Evolutionary conservation across 2,329 filamentous ascomycete genomes (phyloP), one percentile per base, ranked within the genome.

Genomic region (Aureobasidium namibiae): DNA sequence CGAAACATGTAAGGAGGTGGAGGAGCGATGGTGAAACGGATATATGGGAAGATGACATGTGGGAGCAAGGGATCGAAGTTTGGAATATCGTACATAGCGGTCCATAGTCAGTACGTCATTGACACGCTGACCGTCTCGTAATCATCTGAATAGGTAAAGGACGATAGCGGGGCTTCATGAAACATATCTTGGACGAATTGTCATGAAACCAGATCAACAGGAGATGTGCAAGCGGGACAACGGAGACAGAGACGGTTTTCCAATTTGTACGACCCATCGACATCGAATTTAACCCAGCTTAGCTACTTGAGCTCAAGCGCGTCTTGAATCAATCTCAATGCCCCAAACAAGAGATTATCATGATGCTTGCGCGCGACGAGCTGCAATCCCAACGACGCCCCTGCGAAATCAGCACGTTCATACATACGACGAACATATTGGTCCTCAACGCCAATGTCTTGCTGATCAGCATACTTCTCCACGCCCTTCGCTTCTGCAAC

Each of bases 51-150:
- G 81, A 83, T 67, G 66, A 63, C 49, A 60, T 70, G 56, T 77
- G 78, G 71, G 73, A 78, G 3, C 72, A 78, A 39, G 78, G 77
- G 0, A 59, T 81, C 23, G 64, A 68, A 50, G 70, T 81, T 2
- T 83, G 81, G 80, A 67, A 75, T 3, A 6, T 48, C 14, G 44
- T 48, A 3, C 44, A 48, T 21, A 11, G 8, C 6, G 11, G 21
- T 14, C 4, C 11, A 34, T 34, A 36, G 33, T 14, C 10, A 4
- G 33, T 36, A n/a, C n/a, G n/a, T n/a, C n/a, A n/a, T n/a, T n/a
- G n/a, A n/a, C n/a, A n/a, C n/a, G n/a, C n/a, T n/a, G n/a, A n/a
- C n/a, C n/a, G n/a, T n/a, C n/a, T n/a, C n/a, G n/a, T n/a, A n/a
- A n/a, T n/a, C n/a, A n/a, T n/a, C n/a, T n/a, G n/a, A n/a, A n/a